Conservation (phyloP, 352 stramenopile genomes). For the Globisporangium spinosum region DNA sequence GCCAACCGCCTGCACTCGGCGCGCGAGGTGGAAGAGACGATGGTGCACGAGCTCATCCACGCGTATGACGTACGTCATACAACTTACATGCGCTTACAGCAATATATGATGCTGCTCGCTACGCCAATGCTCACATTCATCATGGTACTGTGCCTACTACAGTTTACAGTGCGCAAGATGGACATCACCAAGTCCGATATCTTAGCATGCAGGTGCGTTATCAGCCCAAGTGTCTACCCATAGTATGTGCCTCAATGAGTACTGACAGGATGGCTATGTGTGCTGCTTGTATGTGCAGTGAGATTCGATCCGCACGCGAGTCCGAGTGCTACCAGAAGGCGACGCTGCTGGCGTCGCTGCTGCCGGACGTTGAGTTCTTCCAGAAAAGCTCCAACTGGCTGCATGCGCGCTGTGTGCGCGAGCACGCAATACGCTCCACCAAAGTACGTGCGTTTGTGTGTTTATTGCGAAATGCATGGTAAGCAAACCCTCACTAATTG, state of each 20-base stretch:
- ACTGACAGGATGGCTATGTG: not conserved
- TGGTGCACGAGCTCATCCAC: constrained; percentile 85
- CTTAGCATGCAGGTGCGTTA: constrained; percentile 64
- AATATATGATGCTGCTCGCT: not conserved
- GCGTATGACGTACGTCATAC: constrained; percentile 63
- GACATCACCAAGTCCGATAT: constrained; percentile 79
- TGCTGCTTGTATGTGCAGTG: constrained; percentile 28
- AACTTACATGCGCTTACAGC: not conserved
- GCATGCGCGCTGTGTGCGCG: constrained; percentile 62
- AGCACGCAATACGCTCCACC: constrained; percentile 73
- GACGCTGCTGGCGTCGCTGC: constrained; percentile 46
- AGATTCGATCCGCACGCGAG: constrained; percentile 77
- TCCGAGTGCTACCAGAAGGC: constrained; percentile 83
- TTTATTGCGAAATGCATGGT: not conserved
- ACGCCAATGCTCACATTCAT: not conserved
- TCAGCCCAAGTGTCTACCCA: not conserved
- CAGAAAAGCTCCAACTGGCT: constrained; percentile 57
- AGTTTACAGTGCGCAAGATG: constrained; percentile 85
- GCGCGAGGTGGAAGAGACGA: constrained; percentile 74
- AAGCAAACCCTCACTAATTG: not conserved
- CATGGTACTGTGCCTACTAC: not conserved
- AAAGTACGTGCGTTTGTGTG: constrained; percentile 35
- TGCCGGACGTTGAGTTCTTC: constrained; percentile 64
- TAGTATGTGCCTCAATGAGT: not conserved
- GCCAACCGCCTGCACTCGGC: constrained; percentile 72